These are phyloP conservation scores for Metschnikowia similis DNA, from an alignment of 805 yeast genomes.

Conservation along the genomic window DNA sequence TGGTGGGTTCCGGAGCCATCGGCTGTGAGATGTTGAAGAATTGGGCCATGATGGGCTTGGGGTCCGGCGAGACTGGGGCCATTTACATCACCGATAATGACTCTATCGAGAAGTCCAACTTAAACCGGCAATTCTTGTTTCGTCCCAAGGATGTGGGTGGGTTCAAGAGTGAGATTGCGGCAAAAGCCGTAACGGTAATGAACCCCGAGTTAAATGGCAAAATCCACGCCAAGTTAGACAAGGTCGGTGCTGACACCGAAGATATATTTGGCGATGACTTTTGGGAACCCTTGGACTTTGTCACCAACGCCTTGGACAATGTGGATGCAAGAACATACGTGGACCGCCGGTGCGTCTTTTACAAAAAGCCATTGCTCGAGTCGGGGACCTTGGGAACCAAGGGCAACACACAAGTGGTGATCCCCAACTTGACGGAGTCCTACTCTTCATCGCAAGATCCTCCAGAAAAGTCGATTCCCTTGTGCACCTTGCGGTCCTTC, in stretches of 20 bases:
- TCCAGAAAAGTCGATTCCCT: constrained; percentile 95
- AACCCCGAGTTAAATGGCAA: constrained; percentile 79
- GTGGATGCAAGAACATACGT: constrained; percentile 98
- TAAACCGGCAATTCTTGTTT: constrained; percentile 94
- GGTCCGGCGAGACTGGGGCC: constrained; percentile 84
- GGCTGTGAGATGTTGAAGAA: constrained; percentile 98
- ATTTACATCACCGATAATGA: constrained; percentile 90
- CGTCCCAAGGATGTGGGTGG: constrained; percentile 92
- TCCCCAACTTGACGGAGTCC: constrained; percentile 91
- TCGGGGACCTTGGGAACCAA: constrained; percentile 98
- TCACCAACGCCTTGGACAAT: constrained; percentile 94
- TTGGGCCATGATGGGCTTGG: constrained; percentile 97
- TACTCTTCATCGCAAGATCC: constrained; percentile 97
- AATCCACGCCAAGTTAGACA: constrained; percentile 72
- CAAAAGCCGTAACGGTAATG: constrained; percentile 77
- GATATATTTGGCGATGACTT: constrained; percentile 76
- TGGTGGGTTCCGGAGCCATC: constrained; percentile 97
- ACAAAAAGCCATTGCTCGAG: constrained; percentile 84
- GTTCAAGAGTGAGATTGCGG: constrained; percentile 87
- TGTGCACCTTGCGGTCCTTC: constrained; percentile 95
- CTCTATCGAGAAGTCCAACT: constrained; percentile 89
- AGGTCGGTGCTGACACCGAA: constrained; percentile 93
- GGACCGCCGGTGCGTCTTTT: constrained; percentile 94
- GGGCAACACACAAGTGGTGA: constrained; percentile 95
- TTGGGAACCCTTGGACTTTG: constrained; percentile 82